phyloP scores from a whole-genome alignment of 371 early-diverging fungal genomes.

The Rhizomucor pusillus region DNA sequence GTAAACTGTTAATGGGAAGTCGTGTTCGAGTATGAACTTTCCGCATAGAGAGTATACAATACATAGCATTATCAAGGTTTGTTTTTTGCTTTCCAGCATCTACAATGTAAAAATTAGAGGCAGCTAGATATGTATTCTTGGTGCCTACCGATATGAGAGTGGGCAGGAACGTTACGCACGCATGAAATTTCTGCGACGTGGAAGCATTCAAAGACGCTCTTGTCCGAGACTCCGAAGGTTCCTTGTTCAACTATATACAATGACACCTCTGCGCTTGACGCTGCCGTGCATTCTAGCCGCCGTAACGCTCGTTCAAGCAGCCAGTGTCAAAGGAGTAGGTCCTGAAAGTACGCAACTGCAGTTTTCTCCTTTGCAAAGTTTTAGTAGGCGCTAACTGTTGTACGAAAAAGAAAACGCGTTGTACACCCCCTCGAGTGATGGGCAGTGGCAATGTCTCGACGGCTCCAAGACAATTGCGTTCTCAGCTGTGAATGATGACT shows the following conservation, averaged over 20 bases:
- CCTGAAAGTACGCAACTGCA: conserved; percentile 29
- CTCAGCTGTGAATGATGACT: conserved; percentile 88
- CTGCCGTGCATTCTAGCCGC: conserved; percentile 37
- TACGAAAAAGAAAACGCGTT: conserved; percentile 4
- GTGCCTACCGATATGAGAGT: too few species aligned
- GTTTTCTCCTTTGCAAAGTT: background rate
- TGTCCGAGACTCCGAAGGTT: too few species aligned
- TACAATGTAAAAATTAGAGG: too few species aligned
- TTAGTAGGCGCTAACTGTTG: conserved; percentile 2
- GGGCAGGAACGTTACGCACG: too few species aligned
- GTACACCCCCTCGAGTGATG: conserved; percentile 23
- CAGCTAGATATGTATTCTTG: too few species aligned
- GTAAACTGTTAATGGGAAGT: too few species aligned
- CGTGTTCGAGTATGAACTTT: too few species aligned
- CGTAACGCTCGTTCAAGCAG: conserved; percentile 15
- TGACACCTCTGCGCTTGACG: conserved; percentile 1
- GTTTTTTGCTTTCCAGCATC: too few species aligned
- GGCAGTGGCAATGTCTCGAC: conserved; percentile 76
- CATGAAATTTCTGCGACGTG: too few species aligned
- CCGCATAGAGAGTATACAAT: too few species aligned
- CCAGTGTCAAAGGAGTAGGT: conserved; percentile 23
- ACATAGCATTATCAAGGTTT: too few species aligned
- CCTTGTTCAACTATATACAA: background rate
- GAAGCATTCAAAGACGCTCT: too few species aligned
- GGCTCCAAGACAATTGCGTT: conserved; percentile 65